Evolutionary conservation across 1,284 basidiomycete genomes (phyloP), one percentile per base, ranked within the genome.

Genomic region (Trametes polyzona): DNA sequence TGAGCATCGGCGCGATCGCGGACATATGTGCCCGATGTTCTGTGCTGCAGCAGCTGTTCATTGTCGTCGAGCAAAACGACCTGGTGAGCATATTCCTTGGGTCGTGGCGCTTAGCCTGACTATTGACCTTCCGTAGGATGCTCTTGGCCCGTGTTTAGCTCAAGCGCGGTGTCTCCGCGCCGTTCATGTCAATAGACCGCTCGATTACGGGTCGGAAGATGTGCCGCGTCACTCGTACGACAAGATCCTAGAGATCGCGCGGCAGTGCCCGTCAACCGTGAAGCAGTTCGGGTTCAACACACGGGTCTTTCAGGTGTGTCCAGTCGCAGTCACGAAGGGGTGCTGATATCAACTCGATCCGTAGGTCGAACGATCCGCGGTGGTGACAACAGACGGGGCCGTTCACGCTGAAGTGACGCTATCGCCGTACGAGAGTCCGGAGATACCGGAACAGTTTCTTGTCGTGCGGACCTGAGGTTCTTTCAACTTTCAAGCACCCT

Each of bases 401-500:
- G 70, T 80, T 27, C 67, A 66, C 8, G 66, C 74, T 12, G 69
- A 74, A 42, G 76, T 76, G 5, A 68, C 64, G 3, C 72, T 91
- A 5, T 74, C 71, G 3, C 74, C 76, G 1, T 88, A 86, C 62
- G 86, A 88, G 62, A 80, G 74, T 53, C 81, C 82, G 4, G 86
- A 87, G 62, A 74, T 91, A 12, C 89, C 89, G 37, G 88, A 90
- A 61, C 82, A 83, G 47, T 89, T 91, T 62, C 76, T 88, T 35
- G 87, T 90, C 30, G 78, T 88, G 16, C 75, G 83, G 47, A 81
- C 79, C 4, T 84, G 24, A 55, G 9, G 17, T 32, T 19, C 37
- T n/a, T n/a, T n/a, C 30, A 32, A 14, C 30, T 32, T 32, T 32
- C 30, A 32, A 32, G 7, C 30, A n/a, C n/a, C n/a, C n/a, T n/a